Percentiles rank a stretch among this genome's conserved stretches.
These are phyloP conservation scores for Hemileccinum rubropunctum DNA, from an alignment of 768 basidiomycete species.

Conservation along the genomic window DNA sequence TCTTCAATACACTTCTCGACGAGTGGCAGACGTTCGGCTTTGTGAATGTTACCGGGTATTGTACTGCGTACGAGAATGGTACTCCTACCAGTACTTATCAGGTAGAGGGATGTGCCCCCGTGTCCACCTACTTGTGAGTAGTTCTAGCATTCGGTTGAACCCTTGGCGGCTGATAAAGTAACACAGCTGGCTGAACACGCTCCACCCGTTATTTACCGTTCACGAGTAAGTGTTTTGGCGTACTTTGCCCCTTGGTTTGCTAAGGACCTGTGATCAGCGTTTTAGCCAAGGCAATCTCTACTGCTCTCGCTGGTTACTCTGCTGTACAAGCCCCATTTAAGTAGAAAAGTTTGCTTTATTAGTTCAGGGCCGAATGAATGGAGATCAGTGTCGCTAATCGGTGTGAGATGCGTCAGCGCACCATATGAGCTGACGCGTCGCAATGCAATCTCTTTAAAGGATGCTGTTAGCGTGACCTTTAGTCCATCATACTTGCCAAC, in stretches of 20 bases:
- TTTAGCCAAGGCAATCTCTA: constrained; percentile 51
- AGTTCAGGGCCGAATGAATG: background rate
- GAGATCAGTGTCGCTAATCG: background rate
- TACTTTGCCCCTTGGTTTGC: background rate
- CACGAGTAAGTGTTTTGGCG: constrained; percentile 45
- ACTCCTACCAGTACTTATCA: constrained; percentile 53
- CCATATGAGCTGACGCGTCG: constrained; percentile 6
- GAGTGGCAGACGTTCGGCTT: constrained; percentile 52
- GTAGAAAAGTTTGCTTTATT: background rate
- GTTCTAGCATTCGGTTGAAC: background rate
- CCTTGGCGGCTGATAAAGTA: background rate
- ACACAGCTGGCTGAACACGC: constrained; percentile 55
- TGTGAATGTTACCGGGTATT: constrained; percentile 57
- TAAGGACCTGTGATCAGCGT: constrained; percentile 32
- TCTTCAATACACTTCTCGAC: constrained; percentile 59
- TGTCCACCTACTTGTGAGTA: constrained; percentile 63
- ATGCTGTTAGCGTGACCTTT: no score
- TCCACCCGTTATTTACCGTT: constrained; percentile 63
- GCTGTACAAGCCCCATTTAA: constrained; percentile 10
- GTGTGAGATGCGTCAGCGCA: no score
- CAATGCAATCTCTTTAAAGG: no score
- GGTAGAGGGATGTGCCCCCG: constrained; percentile 56
- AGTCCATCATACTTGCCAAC: background rate
- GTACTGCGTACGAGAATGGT: constrained; percentile 57
- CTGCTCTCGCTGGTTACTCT: constrained; percentile 37